A percentile compares a stretch with the other conserved stretches of the same genome.
Evolutionary conservation across 441 rosid species (phyloP).

Genomic region (Macaranga tanarius): DNA sequence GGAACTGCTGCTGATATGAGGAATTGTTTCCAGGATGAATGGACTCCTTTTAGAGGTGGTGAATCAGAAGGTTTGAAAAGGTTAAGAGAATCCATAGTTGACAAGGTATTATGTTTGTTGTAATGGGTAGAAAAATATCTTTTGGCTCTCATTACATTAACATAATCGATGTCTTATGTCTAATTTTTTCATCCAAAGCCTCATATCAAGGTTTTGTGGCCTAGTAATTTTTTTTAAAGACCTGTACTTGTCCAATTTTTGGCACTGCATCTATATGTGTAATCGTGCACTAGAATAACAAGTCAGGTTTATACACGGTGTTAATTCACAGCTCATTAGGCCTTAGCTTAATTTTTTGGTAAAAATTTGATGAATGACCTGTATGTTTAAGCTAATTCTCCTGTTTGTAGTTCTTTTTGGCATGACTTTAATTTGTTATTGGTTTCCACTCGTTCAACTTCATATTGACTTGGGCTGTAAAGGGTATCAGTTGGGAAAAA

Average conservation of each 20-base stretch:
- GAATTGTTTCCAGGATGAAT: conserved; percentile 46
- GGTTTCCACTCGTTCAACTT: background rate
- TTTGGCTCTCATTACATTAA: background rate
- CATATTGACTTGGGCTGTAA: background rate
- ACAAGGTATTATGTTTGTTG: conserved; percentile 47
- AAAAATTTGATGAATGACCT: background rate
- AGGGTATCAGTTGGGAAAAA: background rate
- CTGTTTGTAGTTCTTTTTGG: background rate
- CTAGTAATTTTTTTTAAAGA: background rate
- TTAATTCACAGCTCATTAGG: background rate
- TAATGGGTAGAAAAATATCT: background rate
- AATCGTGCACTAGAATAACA: background rate
- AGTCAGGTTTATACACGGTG: background rate
- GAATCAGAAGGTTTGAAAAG: conserved; percentile 77
- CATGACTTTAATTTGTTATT: background rate
- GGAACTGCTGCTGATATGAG: background rate
- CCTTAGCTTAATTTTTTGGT: background rate
- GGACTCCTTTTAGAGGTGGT: conserved; percentile 83
- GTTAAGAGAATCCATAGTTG: conserved; percentile 53
- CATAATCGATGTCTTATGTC: no score
- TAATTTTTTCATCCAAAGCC: no score
- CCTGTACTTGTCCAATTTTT: no score
- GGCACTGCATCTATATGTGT: background rate
- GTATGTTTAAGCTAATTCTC: conserved; percentile 8
- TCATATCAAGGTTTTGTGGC: background rate